A percentile compares a stretch with the other conserved stretches of the same genome.
Conservation (phyloP, 2,329 filamentous ascomycete genomes). For the Drechslerella stenobrocha region DNA sequence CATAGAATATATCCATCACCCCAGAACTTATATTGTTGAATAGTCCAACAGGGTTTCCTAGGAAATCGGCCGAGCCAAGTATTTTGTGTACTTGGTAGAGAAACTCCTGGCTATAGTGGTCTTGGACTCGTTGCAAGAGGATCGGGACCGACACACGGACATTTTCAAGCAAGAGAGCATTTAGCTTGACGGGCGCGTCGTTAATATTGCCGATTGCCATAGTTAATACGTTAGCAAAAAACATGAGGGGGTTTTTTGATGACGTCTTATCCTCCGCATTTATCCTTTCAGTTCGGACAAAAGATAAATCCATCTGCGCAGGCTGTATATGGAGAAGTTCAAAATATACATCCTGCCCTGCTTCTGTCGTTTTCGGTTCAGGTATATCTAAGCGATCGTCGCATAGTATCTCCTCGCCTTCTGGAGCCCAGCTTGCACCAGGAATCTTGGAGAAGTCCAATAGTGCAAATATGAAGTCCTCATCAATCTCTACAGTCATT, state of each 20-base stretch:
- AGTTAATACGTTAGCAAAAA: conserved; percentile 96
- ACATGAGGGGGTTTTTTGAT: conserved; percentile 92
- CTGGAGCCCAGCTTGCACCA: conserved; percentile 82
- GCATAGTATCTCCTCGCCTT: conserved; percentile 81
- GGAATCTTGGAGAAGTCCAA: conserved; percentile 93
- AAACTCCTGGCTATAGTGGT: conserved; percentile 95
- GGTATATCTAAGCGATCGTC: conserved; percentile 90
- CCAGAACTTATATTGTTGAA: conserved; percentile 99
- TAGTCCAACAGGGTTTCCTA: conserved; percentile 93
- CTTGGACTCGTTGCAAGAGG: conserved; percentile 81
- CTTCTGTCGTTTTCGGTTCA: conserved; percentile 80
- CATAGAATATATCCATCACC: conserved; percentile 97
- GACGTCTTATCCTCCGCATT: conserved; percentile 94
- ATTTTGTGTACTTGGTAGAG: conserved; percentile 97
- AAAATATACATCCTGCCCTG: conserved; percentile 95
- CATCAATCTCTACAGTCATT: conserved; percentile 96
- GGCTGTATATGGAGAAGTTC: conserved; percentile 95
- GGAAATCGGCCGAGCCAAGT: conserved; percentile 92
- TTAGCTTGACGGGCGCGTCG: conserved; percentile 90
- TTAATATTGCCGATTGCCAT: conserved; percentile 99
- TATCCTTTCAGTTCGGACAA: conserved; percentile 93
- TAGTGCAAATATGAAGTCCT: conserved; percentile 96
- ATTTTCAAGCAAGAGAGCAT: conserved; percentile 92
- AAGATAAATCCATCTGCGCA: conserved; percentile 96
- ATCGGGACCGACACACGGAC: conserved; percentile 85